These are phyloP conservation scores for Melampsora americana DNA, from an alignment of 1,284 basidiomycete species.

Conservation along the genomic window DNA sequence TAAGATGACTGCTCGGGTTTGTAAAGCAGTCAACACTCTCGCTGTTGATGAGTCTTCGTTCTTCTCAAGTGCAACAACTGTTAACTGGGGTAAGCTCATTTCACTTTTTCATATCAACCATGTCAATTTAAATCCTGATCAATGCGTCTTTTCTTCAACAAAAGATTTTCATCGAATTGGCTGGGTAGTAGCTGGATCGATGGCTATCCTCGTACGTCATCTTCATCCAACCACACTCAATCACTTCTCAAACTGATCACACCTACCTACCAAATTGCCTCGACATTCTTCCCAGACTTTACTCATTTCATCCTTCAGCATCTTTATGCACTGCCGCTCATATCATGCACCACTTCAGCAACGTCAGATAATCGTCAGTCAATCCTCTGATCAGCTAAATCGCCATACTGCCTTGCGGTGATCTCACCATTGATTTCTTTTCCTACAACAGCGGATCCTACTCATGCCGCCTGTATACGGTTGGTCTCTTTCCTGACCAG, in stretches of 20 bases:
- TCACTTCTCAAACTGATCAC: background rate
- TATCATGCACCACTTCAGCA: slow-evolving; percentile 34
- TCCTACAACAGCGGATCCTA: slow-evolving; percentile 12
- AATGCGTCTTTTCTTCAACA: background rate
- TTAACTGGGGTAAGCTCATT: slow-evolving; percentile 4
- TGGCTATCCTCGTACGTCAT: slow-evolving; percentile 21
- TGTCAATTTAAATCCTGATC: background rate
- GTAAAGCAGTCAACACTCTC: background rate
- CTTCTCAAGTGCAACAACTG: background rate
- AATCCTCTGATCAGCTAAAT: too few relatives aligned
- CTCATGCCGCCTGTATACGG: slow-evolving; percentile 42
- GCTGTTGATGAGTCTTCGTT: background rate
- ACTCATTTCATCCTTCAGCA: slow-evolving; percentile 17
- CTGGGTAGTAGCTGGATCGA: slow-evolving; percentile 30
- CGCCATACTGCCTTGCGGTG: background rate
- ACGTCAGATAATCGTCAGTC: slow-evolving; percentile 39
- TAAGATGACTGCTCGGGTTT: slow-evolving; percentile 4
- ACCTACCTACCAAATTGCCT: background rate
- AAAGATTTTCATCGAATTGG: slow-evolving; percentile 34
- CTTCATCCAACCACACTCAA: too few relatives aligned
- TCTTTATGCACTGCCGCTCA: slow-evolving; percentile 11
- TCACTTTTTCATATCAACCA: background rate
- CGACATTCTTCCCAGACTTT: slow-evolving; percentile 18
- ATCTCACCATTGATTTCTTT: background rate
- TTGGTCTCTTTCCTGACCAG: background rate